Percentiles rank a stretch among this genome's conserved stretches.
Conservation (phyloP, 2,329 filamentous ascomycete genomes). For the Pezicula neosporulosa region DNA sequence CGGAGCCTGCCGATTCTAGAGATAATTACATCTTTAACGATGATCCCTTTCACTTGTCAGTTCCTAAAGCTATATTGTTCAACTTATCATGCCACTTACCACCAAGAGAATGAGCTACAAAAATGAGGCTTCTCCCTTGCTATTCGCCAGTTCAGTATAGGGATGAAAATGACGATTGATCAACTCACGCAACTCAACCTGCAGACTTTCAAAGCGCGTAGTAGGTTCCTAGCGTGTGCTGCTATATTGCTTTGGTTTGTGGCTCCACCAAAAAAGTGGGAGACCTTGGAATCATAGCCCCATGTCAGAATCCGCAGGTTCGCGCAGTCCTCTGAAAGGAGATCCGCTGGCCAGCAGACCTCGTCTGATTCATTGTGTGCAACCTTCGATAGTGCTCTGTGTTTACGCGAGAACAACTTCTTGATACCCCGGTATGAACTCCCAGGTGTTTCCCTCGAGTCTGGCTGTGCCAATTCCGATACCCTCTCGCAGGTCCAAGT, state of each 20-base stretch:
- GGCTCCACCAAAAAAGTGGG: conserved; percentile 12
- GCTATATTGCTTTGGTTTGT: conserved; percentile 15
- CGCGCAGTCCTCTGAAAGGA: conserved; percentile 13
- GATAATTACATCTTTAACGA: conserved; percentile 14
- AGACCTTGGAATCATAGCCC: conserved; percentile 19
- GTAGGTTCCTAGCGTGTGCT: conserved; percentile 11
- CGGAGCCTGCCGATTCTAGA: conserved; percentile 1
- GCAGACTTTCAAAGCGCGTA: conserved; percentile 6
- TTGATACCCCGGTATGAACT: background rate
- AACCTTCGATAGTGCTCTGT: background rate
- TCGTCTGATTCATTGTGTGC: background rate
- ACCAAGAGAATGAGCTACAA: conserved; percentile 20
- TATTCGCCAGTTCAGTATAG: conserved; percentile 2
- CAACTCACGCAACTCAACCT: conserved; percentile 12
- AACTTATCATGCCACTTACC: conserved; percentile 1
- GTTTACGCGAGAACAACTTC: conserved; percentile 8
- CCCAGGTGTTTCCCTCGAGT: background rate
- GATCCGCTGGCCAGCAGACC: conserved; percentile 16
- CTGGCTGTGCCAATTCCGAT: background rate
- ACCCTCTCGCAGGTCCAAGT: conserved; percentile 2
- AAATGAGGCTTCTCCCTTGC: conserved; percentile 13
- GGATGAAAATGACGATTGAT: background rate
- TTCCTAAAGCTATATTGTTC: background rate
- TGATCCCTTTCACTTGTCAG: conserved; percentile 12
- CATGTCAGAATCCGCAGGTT: conserved; percentile 15